phyloP scores from a whole-genome alignment of 805 yeast genomes.

The Grigorovia transvaalensis region DNA sequence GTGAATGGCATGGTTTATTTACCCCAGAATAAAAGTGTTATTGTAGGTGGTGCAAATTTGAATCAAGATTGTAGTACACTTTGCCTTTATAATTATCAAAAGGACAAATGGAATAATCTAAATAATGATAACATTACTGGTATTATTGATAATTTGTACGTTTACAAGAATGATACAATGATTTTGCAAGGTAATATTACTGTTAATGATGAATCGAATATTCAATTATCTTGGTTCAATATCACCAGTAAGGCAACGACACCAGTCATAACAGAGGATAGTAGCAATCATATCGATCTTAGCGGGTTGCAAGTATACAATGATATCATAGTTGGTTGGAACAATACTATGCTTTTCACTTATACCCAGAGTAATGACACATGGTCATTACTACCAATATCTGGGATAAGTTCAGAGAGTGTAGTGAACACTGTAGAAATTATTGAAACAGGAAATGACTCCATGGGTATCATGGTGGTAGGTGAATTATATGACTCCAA shows the following conservation, averaged over 20 bases:
- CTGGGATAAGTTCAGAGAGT: constrained; percentile 5
- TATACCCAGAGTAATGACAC: constrained; percentile 1
- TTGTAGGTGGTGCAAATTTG: constrained; percentile 66
- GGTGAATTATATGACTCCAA: constrained; percentile 32
- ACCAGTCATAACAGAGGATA: constrained; percentile 23
- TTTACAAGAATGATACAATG: constrained; percentile 32
- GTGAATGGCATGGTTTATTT: constrained; percentile 33
- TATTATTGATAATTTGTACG: constrained; percentile 41
- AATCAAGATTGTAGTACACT: constrained; percentile 51
- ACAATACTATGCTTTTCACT: constrained; percentile 9
- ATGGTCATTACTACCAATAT: constrained; percentile 6
- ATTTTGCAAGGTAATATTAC: constrained; percentile 48
- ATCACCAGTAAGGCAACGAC: constrained; percentile 7
- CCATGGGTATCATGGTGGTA: constrained; percentile 22
- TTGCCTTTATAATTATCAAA: constrained; percentile 52
- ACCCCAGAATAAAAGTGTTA: constrained; percentile 30
- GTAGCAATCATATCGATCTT: constrained; percentile 20
- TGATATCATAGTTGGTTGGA: constrained; percentile 15
- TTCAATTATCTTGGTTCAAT: constrained; percentile 35
- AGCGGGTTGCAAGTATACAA: constrained; percentile 7
- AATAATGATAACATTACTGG: constrained; percentile 37
- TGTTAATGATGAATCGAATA: constrained; percentile 6
- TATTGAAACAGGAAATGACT: background rate
- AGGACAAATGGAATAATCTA: constrained; percentile 42
- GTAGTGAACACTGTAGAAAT: constrained; percentile 1